A percentile compares a stretch with the other conserved stretches of the same genome.
These are phyloP conservation scores for Trichoderma hamatum DNA, from an alignment of 2,329 filamentous ascomycete genomes.

Conservation along the genomic window DNA sequence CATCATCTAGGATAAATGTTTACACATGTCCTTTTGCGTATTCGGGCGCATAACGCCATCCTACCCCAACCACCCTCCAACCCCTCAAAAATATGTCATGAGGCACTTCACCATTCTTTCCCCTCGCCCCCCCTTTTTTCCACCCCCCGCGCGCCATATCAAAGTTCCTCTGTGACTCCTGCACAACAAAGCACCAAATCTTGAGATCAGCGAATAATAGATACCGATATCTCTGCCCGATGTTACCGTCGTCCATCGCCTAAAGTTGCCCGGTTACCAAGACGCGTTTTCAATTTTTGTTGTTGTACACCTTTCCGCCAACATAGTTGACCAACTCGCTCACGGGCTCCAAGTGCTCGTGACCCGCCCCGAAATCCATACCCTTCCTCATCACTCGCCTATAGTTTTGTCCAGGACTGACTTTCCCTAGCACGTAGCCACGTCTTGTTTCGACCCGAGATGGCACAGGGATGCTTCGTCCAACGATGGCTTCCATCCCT, in stretches of 20 bases:
- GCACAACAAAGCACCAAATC: neutral
- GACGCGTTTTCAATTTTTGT: conserved; percentile 37
- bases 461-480: conserved; percentile 58
- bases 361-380: conserved; percentile 52
- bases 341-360: conserved; percentile 49
- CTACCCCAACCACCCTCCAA: neutral
- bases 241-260: neutral
- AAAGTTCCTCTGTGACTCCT: neutral
- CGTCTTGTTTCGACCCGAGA: conserved; percentile 54
- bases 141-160: neutral
- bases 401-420: conserved; percentile 58
- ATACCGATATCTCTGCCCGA: neutral
- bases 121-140: neutral
- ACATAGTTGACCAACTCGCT: conserved; percentile 55
- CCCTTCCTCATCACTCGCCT: conserved; percentile 55
- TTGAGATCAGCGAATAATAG: neutral
- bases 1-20: neutral
- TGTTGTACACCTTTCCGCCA: conserved; percentile 51
- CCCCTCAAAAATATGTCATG: conserved; percentile 1
- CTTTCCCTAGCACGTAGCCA: conserved; percentile 57
- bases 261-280: neutral
- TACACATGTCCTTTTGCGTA: neutral
- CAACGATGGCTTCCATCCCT: conserved; percentile 61
- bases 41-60: conserved; percentile 5
- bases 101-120: neutral